A percentile compares a stretch with the other conserved stretches of the same genome.
Conservation (phyloP, 768 basidiomycete species). For the Tylopilus cervinicoccineus region DNA sequence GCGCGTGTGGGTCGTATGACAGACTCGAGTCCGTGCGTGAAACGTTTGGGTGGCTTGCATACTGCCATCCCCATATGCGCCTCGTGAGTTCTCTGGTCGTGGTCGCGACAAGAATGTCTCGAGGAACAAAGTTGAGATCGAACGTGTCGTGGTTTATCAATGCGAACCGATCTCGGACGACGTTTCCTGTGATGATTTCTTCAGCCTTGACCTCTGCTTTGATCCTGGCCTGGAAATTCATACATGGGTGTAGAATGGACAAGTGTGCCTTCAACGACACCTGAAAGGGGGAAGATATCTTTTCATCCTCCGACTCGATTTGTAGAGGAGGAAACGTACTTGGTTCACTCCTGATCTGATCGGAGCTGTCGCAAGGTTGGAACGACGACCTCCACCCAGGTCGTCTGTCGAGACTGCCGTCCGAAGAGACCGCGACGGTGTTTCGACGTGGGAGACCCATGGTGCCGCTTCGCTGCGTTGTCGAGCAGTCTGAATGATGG, state of each 20-base stretch:
- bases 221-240: conserved; percentile 5
- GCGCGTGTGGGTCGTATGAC: conserved; percentile 7
- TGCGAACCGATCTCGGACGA: conserved; percentile 7
- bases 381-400: conserved; percentile 9
- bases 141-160: conserved; percentile 5
- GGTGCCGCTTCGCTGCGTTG: not conserved
- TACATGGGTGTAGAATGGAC: not conserved
- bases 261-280: not conserved
- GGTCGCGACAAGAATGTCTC: conserved; percentile 5
- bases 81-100: conserved; percentile 1
- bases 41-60: not conserved
- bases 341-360: not conserved
- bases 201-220: conserved; percentile 8
- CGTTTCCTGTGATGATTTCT: conserved; percentile 2
- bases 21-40: conserved; percentile 10
- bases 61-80: conserved; percentile 11
- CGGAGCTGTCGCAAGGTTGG: conserved; percentile 2
- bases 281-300: conserved; percentile 3
- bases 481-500: conserved; percentile 3
- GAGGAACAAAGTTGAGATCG: conserved; percentile 7
- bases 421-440: conserved; percentile 8
- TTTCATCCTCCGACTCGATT: not conserved
- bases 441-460: not conserved
- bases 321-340: not conserved
- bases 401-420: conserved; percentile 1